Evolutionary conservation across 495 filamentous ascomycete genomes (phyloP), one percentile per base, ranked within the genome.

Genomic region (Neurospora sp.): DNA sequence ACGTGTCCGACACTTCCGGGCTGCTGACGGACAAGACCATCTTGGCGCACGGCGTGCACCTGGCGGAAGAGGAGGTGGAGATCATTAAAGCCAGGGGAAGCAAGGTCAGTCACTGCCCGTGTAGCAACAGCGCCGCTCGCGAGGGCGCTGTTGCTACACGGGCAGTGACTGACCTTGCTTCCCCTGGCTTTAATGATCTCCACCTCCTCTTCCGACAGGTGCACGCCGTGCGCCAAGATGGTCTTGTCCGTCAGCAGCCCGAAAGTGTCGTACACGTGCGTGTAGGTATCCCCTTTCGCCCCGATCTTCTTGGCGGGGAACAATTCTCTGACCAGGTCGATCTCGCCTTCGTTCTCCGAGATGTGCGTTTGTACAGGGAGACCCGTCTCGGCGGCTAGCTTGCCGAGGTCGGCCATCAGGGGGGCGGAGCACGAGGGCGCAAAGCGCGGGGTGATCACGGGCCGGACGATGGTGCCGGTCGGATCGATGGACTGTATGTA

Each of bases 381-480:
- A 9, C 82, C 16, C 79, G 14, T 86, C 40, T 88, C 84, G 9
- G 80, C 78, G 0, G 91, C 90, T 1, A 97, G 83, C 4, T 81
- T 74, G 27, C 90, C 94, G 1, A 98, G 88, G 0, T 75, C 79
- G 4, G 76, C 18, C 76, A 99, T 85, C 14, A 89, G 82, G 5
- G 87, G 81, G 0, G 79, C 72, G 0, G 89, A 87, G 75, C 96
- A 98, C 4, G 87, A 87, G 0, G 93, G 94, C 0, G 93, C 96
- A 78, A 99, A 99, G 20, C 96, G 88, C 0, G 96, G 96, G 0
- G 96, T 99, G 73, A 99, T 80, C 73, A 98, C 93, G 1, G 95
- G 93, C 1, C 96, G 81, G 20, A 97, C 85, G 10, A 84, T 77
- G 44, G 82, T 75, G 40, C 82, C 80, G 1, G 77, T 45, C 0